Evolutionary conservation across 2,329 filamentous ascomycete species (phyloP).

Genomic region (Sporothrix variecibatus): DNA sequence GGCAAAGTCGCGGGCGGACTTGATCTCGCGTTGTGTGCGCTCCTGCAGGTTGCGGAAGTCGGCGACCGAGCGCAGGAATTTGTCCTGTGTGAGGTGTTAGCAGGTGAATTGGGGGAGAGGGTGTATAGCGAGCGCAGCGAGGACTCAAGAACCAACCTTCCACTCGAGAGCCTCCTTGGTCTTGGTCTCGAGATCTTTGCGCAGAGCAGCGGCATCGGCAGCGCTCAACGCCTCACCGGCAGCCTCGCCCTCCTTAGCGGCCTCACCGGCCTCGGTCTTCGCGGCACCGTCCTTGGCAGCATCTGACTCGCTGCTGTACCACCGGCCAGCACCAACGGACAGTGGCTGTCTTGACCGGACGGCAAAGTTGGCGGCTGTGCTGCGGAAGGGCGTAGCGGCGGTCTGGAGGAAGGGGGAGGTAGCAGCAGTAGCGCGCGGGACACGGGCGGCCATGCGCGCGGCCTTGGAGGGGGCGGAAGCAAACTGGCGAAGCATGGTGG

Average conservation of each 20-base stretch:
- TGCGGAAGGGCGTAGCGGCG: constrained; percentile 31
- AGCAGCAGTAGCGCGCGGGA: constrained; percentile 11
- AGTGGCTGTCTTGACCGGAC: constrained; percentile 20
- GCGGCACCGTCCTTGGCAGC: constrained; percentile 33
- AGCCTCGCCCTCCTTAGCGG: constrained; percentile 26
- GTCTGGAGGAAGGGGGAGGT: constrained; percentile 33
- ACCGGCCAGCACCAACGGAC: constrained; percentile 32
- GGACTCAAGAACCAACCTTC: constrained; percentile 62
- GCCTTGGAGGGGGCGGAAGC: constrained; percentile 25
- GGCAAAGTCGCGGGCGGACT: constrained; percentile 84
- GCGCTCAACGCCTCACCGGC: constrained; percentile 37
- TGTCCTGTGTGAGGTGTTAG: constrained; percentile 63
- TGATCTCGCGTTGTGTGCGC: constrained; percentile 86
- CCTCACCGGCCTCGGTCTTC: constrained; percentile 32
- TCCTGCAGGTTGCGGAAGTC: constrained; percentile 99
- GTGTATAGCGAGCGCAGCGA: neutral
- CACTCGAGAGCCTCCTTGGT: constrained; percentile 66
- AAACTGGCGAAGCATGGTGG: constrained; percentile 28
- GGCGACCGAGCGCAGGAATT: constrained; percentile 88
- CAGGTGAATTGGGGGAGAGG: neutral
- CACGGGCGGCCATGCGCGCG: constrained; percentile 26
- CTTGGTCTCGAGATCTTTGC: constrained; percentile 56
- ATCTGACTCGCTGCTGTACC: constrained; percentile 52
- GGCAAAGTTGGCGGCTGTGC: constrained; percentile 9
- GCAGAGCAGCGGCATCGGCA: constrained; percentile 44